phyloP scores from a whole-genome alignment of 768 basidiomycete genomes.

The Sporobolomyces roseus region DNA sequence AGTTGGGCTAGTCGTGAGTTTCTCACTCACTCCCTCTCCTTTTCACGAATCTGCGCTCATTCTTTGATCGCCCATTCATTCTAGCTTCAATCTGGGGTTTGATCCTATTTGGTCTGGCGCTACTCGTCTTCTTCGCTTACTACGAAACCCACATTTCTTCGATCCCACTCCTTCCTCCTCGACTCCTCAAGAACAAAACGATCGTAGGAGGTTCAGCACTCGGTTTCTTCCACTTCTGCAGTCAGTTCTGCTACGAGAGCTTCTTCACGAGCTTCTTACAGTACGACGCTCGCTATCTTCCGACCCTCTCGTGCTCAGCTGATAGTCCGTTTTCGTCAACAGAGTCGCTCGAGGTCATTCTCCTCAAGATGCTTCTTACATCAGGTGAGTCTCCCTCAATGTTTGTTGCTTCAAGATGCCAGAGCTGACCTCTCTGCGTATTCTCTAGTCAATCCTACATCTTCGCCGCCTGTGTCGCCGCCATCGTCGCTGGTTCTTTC shows the following conservation, averaged over 20 bases:
- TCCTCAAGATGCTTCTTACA: constrained; percentile 33
- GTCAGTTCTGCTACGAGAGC: constrained; percentile 44
- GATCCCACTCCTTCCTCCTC: constrained; percentile 41
- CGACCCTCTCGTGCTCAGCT: neutral
- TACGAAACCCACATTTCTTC: constrained; percentile 37
- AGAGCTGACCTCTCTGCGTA: neutral
- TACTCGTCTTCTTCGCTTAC: constrained; percentile 41
- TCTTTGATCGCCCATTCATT: neutral
- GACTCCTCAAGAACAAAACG: constrained; percentile 39
- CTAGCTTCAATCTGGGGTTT: constrained; percentile 30
- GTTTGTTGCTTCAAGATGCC: too few relatives aligned
- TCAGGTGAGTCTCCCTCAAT: constrained; percentile 19
- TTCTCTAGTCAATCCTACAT: constrained; percentile 41
- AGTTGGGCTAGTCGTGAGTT: constrained; percentile 40
- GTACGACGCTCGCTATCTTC: constrained; percentile 8
- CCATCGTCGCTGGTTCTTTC: constrained; percentile 37
- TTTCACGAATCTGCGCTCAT: neutral
- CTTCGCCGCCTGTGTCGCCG: constrained; percentile 41
- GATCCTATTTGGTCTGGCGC: constrained; percentile 30
- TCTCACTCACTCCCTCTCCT: neutral
- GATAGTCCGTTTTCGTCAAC: neutral
- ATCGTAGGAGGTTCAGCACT: constrained; percentile 38
- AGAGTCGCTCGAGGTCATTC: constrained; percentile 43
- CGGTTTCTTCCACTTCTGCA: constrained; percentile 44
- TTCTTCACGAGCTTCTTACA: constrained; percentile 46